Base-by-base conservation (phyloP, 352 stramenopile genomes). In the Vaucheria bursata region DNA sequence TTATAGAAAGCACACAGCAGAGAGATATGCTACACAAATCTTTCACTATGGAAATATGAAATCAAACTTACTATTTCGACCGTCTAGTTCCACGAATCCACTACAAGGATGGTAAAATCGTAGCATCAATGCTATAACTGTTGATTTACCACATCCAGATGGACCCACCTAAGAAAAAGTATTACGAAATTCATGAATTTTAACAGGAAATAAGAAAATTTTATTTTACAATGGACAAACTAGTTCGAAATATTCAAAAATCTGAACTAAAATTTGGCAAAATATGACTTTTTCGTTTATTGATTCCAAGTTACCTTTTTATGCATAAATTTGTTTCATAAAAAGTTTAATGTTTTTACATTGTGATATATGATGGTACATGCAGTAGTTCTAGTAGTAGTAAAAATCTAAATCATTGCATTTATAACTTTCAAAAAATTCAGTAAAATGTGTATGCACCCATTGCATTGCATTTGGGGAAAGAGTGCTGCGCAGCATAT, bases 81-180 rank as follows among this genome's bases (percentile, higher is more conserved):
- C 91, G 75, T 96, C 90, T 25, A 96, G 88, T 1, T 87, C 71
- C 7, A 97, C 86, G 0, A 69, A 50, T 8, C 93, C 92, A 8
- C 79, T 74, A 40, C 71, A 80, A 0, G 89, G 89, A 71, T 94
- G 88, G 82, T 97, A 97, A 70, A 97, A 96, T 6, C 91, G 80
- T 68, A 95, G 85, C 3, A 94, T 79, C 35, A 97, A 84, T 4
- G 82, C 68, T 12, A 88, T 86, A 32, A 90, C 82, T 12, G 89
- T 93, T 64, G 59, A 88, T 79, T 94, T 94, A 38, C 86, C 86
- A 1, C 69, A 75, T 25, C 86, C 86, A 71, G 66, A 85, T 1
- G 82, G 32, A 31, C 85, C 85, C 5, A 4, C 5, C 59, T 69
- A 18, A 34, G 5, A 5, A 69, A 8, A 8, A 69, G 5, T 8